Evolutionary conservation across 2,329 filamentous ascomycete species (phyloP).

Genomic region (Calonectria pauciramosa): DNA sequence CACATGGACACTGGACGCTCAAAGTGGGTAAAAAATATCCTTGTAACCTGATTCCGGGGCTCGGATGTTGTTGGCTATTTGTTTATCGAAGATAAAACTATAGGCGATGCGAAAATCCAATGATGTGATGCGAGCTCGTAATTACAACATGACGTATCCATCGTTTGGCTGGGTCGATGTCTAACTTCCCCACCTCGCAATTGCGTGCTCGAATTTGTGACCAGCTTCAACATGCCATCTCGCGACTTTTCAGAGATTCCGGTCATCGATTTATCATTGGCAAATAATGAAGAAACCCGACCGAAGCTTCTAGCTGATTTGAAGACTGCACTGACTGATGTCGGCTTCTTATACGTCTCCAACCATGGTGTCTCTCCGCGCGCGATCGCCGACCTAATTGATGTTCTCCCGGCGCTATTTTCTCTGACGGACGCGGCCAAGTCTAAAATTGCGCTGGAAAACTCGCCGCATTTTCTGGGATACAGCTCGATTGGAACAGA

Average conservation of each 20-base stretch:
- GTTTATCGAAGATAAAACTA: neutral
- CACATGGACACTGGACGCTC: neutral
- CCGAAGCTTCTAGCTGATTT: slow-evolving; percentile 57
- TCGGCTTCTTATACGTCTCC: slow-evolving; percentile 67
- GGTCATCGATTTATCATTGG: slow-evolving; percentile 62
- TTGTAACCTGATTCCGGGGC: neutral
- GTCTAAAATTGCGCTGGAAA: slow-evolving; percentile 57
- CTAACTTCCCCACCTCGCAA: neutral
- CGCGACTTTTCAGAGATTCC: slow-evolving; percentile 55
- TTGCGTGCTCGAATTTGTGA: neutral
- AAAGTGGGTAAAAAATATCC: neutral
- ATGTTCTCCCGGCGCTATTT: slow-evolving; percentile 60
- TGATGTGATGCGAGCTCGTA: neutral
- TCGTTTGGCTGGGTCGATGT: neutral
- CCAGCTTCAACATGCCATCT: neutral
- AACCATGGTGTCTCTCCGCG: slow-evolving; percentile 60
- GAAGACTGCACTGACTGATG: slow-evolving; percentile 60
- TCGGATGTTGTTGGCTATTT: neutral
- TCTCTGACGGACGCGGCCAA: slow-evolving; percentile 55
- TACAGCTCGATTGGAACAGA: slow-evolving; percentile 70
- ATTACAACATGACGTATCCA: neutral
- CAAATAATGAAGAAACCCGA: slow-evolving; percentile 50
- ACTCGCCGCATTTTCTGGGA: slow-evolving; percentile 73
- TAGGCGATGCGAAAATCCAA: neutral
- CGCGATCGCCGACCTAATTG: slow-evolving; percentile 54